These are phyloP conservation scores for Debaryomyces fabryi DNA, from an alignment of 1,139 yeast genomes.

Conservation along the genomic window DNA sequence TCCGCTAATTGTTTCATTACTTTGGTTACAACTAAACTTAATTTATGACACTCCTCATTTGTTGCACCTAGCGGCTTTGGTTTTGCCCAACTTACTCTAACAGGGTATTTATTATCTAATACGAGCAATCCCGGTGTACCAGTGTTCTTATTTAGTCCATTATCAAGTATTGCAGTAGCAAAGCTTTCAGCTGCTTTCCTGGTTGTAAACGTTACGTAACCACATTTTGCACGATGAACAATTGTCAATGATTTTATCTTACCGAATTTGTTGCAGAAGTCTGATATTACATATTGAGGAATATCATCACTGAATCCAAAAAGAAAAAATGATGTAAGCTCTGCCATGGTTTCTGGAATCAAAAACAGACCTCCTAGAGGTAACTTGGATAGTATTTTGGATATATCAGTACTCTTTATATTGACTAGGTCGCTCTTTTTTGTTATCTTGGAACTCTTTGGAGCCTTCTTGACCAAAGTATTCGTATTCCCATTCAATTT, in stretches of 20 bases:
- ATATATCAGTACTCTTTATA: conserved; percentile 43
- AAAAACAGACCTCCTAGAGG: conserved; percentile 62
- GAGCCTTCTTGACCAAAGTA: conserved; percentile 12
- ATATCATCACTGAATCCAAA: conserved; percentile 70
- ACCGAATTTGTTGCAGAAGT: conserved; percentile 50
- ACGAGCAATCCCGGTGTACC: conserved; percentile 40
- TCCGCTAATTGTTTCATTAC: conserved; percentile 59
- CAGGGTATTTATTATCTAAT: conserved; percentile 42
- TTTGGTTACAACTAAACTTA: conserved; percentile 57
- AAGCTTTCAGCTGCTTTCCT: conserved; percentile 58
- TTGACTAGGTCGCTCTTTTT: conserved; percentile 17
- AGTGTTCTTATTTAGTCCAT: conserved; percentile 31
- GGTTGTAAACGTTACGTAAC: conserved; percentile 56
- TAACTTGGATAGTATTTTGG: conserved; percentile 53
- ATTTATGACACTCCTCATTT: conserved; percentile 51
- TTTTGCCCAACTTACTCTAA: conserved; percentile 70
- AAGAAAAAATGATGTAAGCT: conserved; percentile 60
- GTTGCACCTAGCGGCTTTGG: conserved; percentile 52
- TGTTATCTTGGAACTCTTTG: conserved; percentile 9
- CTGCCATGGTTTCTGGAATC: conserved; percentile 43
- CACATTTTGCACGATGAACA: conserved; percentile 67
- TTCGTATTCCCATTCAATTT: conserved; percentile 26
- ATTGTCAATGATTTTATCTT: conserved; percentile 51
- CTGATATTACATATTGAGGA: conserved; percentile 62
- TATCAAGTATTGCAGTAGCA: conserved; percentile 37